Conservation (phyloP, 2,329 filamentous ascomycete species). For the Sodiomyces alkalinus region DNA sequence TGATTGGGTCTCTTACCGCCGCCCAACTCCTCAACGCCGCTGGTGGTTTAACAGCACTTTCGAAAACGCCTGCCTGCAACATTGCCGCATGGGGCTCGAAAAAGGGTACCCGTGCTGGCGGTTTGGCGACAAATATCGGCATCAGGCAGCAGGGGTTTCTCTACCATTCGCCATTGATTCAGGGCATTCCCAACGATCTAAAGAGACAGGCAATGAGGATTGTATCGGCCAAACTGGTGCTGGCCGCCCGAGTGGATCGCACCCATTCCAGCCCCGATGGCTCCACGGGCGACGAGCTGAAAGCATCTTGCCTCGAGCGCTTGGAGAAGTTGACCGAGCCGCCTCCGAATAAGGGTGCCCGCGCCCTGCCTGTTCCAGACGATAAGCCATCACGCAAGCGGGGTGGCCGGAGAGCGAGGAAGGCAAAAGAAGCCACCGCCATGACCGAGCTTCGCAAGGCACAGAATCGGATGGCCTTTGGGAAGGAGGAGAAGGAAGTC, state of each 20-base stretch:
- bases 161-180: slow-evolving; percentile 81
- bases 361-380: slow-evolving; percentile 81
- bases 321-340: slow-evolving; percentile 89
- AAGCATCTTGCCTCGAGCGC: slow-evolving; percentile 67
- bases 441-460: slow-evolving; percentile 95
- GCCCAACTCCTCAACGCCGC: slow-evolving; percentile 93
- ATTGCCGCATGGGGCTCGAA: slow-evolving; percentile 82
- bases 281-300: slow-evolving; percentile 66
- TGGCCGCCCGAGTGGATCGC: slow-evolving; percentile 84
- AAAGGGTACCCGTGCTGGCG: slow-evolving; percentile 57
- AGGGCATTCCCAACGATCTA: slow-evolving; percentile 63
- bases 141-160: slow-evolving; percentile 86
- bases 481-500: slow-evolving; percentile 86
- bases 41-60: slow-evolving; percentile 74
- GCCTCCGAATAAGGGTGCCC: slow-evolving; percentile 72
- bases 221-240: slow-evolving; percentile 79
- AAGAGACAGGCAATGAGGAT: slow-evolving; percentile 93
- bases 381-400: slow-evolving; percentile 91
- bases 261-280: slow-evolving; percentile 72
- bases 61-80: slow-evolving; percentile 88
- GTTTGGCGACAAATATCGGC: slow-evolving; percentile 84
- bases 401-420: slow-evolving; percentile 75
- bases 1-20: slow-evolving; percentile 85
- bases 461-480: slow-evolving; percentile 91
- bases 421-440: slow-evolving; percentile 90